Base-by-base conservation (phyloP, 2,329 filamentous ascomycete genomes). In the Juglanconis sp. region DNA sequence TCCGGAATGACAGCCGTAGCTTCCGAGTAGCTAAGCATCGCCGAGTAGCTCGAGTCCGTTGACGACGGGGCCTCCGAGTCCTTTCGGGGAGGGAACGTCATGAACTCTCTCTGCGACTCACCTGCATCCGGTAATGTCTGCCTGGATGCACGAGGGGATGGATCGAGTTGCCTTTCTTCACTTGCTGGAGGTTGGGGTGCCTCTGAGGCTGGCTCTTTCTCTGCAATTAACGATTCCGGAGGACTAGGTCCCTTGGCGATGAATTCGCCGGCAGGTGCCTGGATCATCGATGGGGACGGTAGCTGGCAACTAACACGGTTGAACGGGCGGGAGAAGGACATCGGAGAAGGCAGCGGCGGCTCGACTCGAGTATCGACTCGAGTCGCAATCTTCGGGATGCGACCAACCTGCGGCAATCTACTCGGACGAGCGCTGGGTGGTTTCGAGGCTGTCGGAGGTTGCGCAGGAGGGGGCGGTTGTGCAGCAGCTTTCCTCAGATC, bases 291-390 rank as follows among this genome's bases (percentile, higher is more conserved):
- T 2, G 74, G 65, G 10, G 73, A 70, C 24, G 44, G 57, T 11
- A 72, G 66, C 38, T 81, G 77, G 48, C 79, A 63, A 65, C 83
- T 86, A 11, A 80, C 71, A 53, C 81, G 74, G 66, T 86, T 81
- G 70, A 96, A 96, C 0, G 93, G 92, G 8, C 92, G 81, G 3
- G 93, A 96, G 71, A 96, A 96, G 36, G 91, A 96, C 70, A 87
- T 88, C 1, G 89, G 84, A 0, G 90, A 57, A 10, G 55, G 55
- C 30, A 48, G 88, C 1, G 85, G 84, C 52, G 84, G 84, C 63
- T 89, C 84, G 40, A 86, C 79, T 56, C 87, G 83, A 50, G 86
- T 91, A 35, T 94, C 80, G 4, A 96, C 91, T 67, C 87, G 83
- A 50, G 86, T 91, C 34, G 94, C 81, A 4, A 96, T 91, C 68